These are phyloP conservation scores for Pezicula rhizophila DNA, from an alignment of 2,329 filamentous ascomycete species.

Conservation along the genomic window DNA sequence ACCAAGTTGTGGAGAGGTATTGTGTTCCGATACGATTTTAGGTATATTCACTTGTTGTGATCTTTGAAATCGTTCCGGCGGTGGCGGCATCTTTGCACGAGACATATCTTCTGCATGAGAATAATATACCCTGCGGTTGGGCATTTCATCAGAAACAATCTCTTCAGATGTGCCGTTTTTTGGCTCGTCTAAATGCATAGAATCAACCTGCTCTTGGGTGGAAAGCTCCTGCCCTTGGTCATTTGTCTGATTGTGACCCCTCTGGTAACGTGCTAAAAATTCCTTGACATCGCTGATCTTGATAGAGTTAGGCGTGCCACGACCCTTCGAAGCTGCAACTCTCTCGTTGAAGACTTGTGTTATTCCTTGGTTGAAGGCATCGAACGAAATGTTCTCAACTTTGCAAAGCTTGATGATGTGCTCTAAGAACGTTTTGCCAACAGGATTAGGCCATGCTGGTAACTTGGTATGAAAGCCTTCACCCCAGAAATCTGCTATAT, in stretches of 20 bases:
- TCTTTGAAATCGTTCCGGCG: background rate
- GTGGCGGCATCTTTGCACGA: background rate
- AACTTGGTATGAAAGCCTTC: background rate
- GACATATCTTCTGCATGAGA: background rate
- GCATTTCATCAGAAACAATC: background rate
- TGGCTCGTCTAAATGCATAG: background rate
- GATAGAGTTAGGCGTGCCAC: background rate
- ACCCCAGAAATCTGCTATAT: background rate
- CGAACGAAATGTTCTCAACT: background rate
- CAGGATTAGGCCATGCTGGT: background rate
- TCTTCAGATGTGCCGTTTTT: background rate
- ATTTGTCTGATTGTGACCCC: background rate
- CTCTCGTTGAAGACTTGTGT: background rate
- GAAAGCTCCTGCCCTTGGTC: background rate
- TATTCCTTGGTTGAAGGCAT: background rate
- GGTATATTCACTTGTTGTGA: background rate
- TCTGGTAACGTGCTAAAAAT: background rate
- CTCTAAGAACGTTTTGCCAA: background rate
- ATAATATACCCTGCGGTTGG: background rate
- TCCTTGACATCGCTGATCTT: background rate
- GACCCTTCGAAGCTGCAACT: background rate
- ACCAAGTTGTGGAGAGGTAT: background rate
- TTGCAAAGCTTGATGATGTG: background rate
- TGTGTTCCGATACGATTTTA: background rate
- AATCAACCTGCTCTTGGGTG: background rate